These are phyloP conservation scores for Coniferiporia weirii DNA, from an alignment of 1,284 basidiomycete genomes.

Conservation along the genomic window DNA sequence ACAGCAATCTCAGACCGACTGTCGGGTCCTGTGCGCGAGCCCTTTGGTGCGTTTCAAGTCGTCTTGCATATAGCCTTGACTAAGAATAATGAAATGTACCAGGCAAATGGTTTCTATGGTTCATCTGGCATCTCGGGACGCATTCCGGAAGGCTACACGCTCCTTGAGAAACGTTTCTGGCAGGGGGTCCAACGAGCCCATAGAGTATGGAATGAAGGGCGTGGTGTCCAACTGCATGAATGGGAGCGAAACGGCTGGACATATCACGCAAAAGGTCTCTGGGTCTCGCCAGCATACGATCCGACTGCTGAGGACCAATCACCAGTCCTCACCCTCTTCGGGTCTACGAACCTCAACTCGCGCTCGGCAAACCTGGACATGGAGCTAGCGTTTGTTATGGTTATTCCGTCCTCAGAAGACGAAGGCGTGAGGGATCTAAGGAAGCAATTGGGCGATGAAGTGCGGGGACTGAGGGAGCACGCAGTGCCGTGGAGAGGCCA, in stretches of 20 bases:
- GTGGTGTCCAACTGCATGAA: slow-evolving; percentile 58
- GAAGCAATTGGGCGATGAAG: slow-evolving; percentile 38
- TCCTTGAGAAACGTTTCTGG: slow-evolving; percentile 85
- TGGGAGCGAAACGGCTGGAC: slow-evolving; percentile 90
- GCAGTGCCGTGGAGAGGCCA: slow-evolving; percentile 52
- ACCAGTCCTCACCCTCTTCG: slow-evolving; percentile 83
- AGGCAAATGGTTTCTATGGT: slow-evolving; percentile 95
- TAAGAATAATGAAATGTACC: slow-evolving; percentile 3
- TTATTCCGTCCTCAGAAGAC: slow-evolving; percentile 47
- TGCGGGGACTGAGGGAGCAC: slow-evolving; percentile 42
- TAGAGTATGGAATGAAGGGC: slow-evolving; percentile 40
- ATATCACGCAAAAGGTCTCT: slow-evolving; percentile 96
- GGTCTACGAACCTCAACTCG: slow-evolving; percentile 93
- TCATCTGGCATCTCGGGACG: slow-evolving; percentile 86
- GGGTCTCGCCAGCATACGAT: slow-evolving; percentile 60
- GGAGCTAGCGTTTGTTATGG: slow-evolving; percentile 86
- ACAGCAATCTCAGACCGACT: slow-evolving; percentile 56
- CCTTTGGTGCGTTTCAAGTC: slow-evolving; percentile 58
- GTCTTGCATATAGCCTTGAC: not conserved
- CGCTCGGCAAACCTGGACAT: slow-evolving; percentile 89
- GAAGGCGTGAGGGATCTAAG: slow-evolving; percentile 26
- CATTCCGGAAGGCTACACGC: slow-evolving; percentile 94
- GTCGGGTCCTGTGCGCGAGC: slow-evolving; percentile 79
- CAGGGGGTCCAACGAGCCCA: slow-evolving; percentile 50
- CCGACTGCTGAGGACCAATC: slow-evolving; percentile 27